Base-by-base conservation (phyloP, 768 basidiomycete genomes). In the Suillus cothurnatus region DNA sequence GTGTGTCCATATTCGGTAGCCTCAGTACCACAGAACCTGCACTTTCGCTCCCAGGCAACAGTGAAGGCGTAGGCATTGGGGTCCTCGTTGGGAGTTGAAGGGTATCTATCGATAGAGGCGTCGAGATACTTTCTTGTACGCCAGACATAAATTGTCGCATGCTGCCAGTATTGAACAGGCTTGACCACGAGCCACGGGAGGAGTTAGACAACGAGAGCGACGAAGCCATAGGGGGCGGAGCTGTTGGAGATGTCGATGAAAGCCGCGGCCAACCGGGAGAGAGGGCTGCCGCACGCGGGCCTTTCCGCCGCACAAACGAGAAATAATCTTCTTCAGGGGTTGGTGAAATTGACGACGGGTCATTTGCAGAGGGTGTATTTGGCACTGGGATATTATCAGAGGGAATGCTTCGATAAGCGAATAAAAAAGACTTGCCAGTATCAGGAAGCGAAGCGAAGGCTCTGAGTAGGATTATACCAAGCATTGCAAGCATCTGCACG, bases 131-230 rank as follows among this genome's bases (percentile, higher is more conserved):
- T 67, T 86, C 88, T 39, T 86, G 84, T 34, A 86, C 79, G 38
- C 88, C 86, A 14, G 81, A 81, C 68, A 93, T 87, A 64, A 93
- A 85, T 63, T 92, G 89, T 32, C 89, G 82, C 76, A 93, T 80
- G 50, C 81, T 84, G 21, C 85, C 85, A 1, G 90, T 79, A 65
- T 87, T 89, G 73, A 92, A 91, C 14, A 94, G 71, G 70, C 87
- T 93, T 0, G 91, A 90, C 93, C 93, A 94, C 0, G 93, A 92
- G 11, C 87, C 91, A 52, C 87, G 82, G 3, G 92, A 92, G 4
- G 90, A 87, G 55, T 77, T 84, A 0, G 88, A 88, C 0, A 86
- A 79, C 53, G 82, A 78, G 47, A 85, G 70, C 0, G 83, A 80
- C 0, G 82, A 75, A 9, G 23, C 70, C 2, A 82, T 72, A 3